Evolutionary conservation across 1,284 basidiomycete species (phyloP).

Genomic region (Mrakiaceae sp.): DNA sequence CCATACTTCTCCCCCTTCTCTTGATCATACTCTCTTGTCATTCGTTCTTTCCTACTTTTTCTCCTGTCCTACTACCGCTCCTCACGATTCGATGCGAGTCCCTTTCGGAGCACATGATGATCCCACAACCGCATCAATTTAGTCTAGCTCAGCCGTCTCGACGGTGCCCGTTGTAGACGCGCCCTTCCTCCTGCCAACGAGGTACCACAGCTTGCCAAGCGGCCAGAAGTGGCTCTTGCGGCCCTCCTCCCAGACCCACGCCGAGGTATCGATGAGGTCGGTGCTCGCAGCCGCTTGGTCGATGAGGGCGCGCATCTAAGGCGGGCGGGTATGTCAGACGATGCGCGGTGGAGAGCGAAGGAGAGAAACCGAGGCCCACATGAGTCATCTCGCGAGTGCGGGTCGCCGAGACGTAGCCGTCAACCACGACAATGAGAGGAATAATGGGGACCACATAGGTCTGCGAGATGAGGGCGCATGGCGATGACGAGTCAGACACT

Average conservation of each 20-base stretch:
- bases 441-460: constrained; percentile 30
- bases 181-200: background rate
- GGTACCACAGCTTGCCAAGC: constrained; percentile 22
- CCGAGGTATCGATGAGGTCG: constrained; percentile 17
- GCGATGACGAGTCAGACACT: too few relatives aligned
- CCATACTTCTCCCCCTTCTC: background rate
- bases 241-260: constrained; percentile 29
- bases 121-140: background rate
- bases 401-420: constrained; percentile 27
- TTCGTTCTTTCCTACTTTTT: background rate
- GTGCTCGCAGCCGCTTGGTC: background rate
- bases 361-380: background rate
- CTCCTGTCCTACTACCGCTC: background rate
- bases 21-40: background rate
- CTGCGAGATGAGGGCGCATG: background rate
- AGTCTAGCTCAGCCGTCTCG: background rate
- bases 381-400: constrained; percentile 22
- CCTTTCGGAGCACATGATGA: too few relatives aligned
- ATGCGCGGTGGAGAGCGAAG: background rate
- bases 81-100: too few relatives aligned
- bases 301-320: background rate
- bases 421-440: constrained; percentile 27
- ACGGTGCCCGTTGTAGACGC: background rate
- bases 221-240: constrained; percentile 24
- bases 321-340: background rate